Evolutionary conservation across 176 grass and related monocot genomes (phyloP), one percentile per base, ranked within the genome.

Genomic region (Miscanthus lutarioriparius): DNA sequence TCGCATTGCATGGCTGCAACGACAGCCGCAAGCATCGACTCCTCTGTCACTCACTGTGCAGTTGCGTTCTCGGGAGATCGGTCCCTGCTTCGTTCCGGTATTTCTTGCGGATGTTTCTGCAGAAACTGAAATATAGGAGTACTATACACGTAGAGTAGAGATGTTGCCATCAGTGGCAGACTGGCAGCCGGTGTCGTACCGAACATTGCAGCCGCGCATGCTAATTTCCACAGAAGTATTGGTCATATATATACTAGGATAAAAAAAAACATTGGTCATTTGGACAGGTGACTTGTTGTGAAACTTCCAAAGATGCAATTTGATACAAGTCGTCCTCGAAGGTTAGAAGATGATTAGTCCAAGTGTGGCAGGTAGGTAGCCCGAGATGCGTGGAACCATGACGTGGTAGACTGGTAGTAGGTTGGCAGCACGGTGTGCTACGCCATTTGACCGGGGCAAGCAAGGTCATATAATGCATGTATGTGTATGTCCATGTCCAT

Each of bases 251-350:
- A 35, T 25, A 20, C 4, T 3, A 48, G 2, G 16, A 56, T 70
- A n/a, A n/a, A 16, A 41, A 62, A 4, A 16, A 41, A 62, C 11
- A 65, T 33, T 25, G 51, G 67, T 15, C 15, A 64, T 6, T 65
- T 49, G 36, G 43, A 25, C n/a, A 2, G 56, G 35, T 22, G 68
- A 65, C 76, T 73, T 80, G 3, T 64, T 25, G 5, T 56, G 26
- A 36, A 64, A 47, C 71, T 47, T 80, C 76, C 76, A 80, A 64
- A 38, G 28, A 73, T 37, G 76, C 15, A 80, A 12, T 48, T 71
- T 37, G 35, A 41, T 32, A 20, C 8, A 78, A 41, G 75, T 71
- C 64, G 40, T 44, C 45, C 19, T 39, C 6, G 38, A 63, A 48
- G 48, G 45, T 28, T 39, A 6, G 11, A 45, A 20, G 49, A 68